Base-by-base conservation (phyloP, 306 rosid genomes). In the Lablab purpureus region DNA sequence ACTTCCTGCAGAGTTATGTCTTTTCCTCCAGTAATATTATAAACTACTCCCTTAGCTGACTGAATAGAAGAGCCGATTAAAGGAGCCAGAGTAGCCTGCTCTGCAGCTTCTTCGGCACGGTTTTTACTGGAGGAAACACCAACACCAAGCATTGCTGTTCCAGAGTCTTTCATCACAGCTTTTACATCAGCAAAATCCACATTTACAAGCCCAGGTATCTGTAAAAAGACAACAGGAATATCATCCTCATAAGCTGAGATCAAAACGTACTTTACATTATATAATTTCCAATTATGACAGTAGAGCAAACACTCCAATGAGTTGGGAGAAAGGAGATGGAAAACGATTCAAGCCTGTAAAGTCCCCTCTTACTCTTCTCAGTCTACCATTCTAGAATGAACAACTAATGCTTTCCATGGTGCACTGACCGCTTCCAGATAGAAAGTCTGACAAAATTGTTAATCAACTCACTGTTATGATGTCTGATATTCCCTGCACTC, bases 21-120 rank as follows among this genome's bases (percentile, higher is more conserved):
- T 78, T 85, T 94, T 83, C 98, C 98, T 15, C 98, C 98, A 6
- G 98, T 94, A 78, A 94, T 94, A 66, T 94, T 94, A 83, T 94
- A 94, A 23, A 94, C 98, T 59, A 94, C 87, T 12, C 97, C 98
- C 13, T 97, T 94, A 37, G 98, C 98, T 34, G 98, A 88, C 73
- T 92, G 97, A 74, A 94, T 94, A 64, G 98, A 94, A 30, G 98
- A 94, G 64, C 98, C 98, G 49, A 94, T 89, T 37, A 94, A 81
- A 17, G 98, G 98, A 78, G 98, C 98, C 86, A 94, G 77, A 67
- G 98, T 94, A 4, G 97, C 98, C 85, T 94, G 98, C 46, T 92
- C 98, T 3, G 98, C 98, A 3, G 98, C 98, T 81, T 94, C 98
- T 89, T 92, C 98, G 14, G 97, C 98, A 19, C 98, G 98, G 77